A percentile compares a stretch with the other conserved stretches of the same genome.
phyloP scores from a whole-genome alignment of 73 alveolate genomes.

The Tetrahymena borealis region DNA sequence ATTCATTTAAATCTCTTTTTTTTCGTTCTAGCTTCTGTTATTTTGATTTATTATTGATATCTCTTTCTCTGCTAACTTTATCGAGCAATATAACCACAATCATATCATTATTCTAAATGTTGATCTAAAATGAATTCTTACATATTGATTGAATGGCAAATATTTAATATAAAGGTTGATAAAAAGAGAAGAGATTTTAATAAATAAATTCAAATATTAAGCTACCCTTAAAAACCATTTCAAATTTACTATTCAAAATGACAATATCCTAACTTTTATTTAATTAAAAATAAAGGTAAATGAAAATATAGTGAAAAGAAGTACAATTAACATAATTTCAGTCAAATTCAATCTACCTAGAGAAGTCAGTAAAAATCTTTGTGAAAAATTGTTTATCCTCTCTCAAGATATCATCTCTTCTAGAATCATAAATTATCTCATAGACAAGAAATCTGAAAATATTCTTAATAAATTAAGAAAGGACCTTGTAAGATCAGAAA shows the following conservation, averaged over 20 bases:
- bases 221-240: too few relatives aligned
- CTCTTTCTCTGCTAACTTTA: too few relatives aligned
- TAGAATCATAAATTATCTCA: background rate
- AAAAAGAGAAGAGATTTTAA: too few relatives aligned
- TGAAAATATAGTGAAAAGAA: background rate
- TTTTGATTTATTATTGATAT: background rate
- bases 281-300: background rate
- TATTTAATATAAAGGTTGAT: too few relatives aligned
- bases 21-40: background rate
- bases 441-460: background rate
- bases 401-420: background rate
- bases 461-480: background rate
- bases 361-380: background rate
- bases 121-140: too few relatives aligned
- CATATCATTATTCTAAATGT: too few relatives aligned
- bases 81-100: too few relatives aligned
- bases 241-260: too few relatives aligned
- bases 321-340: background rate
- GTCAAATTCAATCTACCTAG: background rate
- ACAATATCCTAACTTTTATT: background rate
- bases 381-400: background rate
- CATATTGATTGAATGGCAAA: too few relatives aligned
- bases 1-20: background rate
- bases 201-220: too few relatives aligned
- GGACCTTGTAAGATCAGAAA: background rate